Evolutionary conservation across 108 stramenopile species (phyloP), one percentile per base, ranked within the genome.

Genomic region (Pseudonitzschia delicatissima): DNA sequence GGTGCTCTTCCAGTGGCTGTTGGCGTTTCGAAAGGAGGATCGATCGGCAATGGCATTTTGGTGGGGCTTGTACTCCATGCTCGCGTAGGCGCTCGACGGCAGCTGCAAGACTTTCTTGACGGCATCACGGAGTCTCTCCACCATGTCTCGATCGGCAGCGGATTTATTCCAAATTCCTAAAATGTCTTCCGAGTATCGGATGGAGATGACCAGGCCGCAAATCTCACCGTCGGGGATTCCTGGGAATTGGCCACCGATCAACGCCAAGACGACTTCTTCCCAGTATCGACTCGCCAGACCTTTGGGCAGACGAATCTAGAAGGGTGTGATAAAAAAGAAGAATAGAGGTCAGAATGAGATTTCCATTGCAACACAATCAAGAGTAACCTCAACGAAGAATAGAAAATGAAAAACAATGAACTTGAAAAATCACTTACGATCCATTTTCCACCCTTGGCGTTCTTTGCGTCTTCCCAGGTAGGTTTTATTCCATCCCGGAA

Each of bases 401-500:
- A 11, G 37, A 39, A 39, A 39, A 39, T 5, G 42, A 44, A n/a
- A 3, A 2, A 7, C 2, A 3, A 44, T 44, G 42, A 44, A n/a
- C n/a, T 3, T n/a, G 42, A 44, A 2, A n/a, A 7, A 44, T 48
- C 27, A 55, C 53, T 31, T 28, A 99, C 76, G 57, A 96, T 94
- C 92, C 94, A 95, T 67, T 96, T 93, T 25, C 98, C 98, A 23
- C 98, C 98, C 40, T 81, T 77, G 53, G 79, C 70, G 57, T 99
- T 98, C 55, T 67, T 64, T 23, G 88, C 70, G 65, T 97, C 98
- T 68, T 99, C 98, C 98, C 98, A 99, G 0, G 95, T 94, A 18
- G 98, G 98, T 64, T 95, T 95, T 76, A 98, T 90, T 31, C 96
- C 96, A 44, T 92, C 81, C 9, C 93, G 83, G 70, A 99, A 99